These are phyloP conservation scores for Botryotinia globosa DNA, from an alignment of 2,329 filamentous ascomycete genomes.

Conservation along the genomic window DNA sequence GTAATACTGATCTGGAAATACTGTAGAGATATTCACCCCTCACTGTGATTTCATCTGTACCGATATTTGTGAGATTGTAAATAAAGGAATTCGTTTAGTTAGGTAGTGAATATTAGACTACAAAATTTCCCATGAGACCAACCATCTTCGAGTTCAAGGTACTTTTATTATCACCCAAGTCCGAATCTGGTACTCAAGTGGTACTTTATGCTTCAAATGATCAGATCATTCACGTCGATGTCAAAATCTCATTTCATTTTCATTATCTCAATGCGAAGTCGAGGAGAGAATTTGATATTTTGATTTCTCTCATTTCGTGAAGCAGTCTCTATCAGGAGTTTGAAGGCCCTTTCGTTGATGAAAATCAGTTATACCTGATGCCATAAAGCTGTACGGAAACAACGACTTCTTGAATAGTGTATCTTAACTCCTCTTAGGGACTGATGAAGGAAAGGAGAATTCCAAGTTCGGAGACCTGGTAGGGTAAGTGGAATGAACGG, in stretches of 20 bases:
- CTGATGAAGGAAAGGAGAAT: not conserved
- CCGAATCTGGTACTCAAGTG: not conserved
- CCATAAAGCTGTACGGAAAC: not conserved
- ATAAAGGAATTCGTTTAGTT: not conserved
- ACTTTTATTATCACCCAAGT: not conserved
- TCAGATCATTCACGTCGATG: too few relatives aligned
- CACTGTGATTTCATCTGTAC: not conserved
- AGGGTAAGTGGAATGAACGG: not conserved
- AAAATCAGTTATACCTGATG: not conserved
- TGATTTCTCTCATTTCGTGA: not conserved
- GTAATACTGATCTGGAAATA: not conserved
- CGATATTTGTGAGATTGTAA: not conserved
- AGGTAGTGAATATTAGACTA: not conserved
- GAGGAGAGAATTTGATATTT: not conserved
- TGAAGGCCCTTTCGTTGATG: not conserved
- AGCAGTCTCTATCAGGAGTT: not conserved
- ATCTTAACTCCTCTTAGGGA: not conserved
- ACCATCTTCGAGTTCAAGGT: not conserved
- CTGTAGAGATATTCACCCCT: not conserved
- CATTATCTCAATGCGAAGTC: not conserved
- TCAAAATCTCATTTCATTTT: too few relatives aligned
- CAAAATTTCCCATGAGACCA: not conserved
- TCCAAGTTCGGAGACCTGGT: not conserved
- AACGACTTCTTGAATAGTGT: not conserved
- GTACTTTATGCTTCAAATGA: not conserved